Base-by-base conservation (phyloP, 805 yeast genomes). In the Ogataea angusta region DNA sequence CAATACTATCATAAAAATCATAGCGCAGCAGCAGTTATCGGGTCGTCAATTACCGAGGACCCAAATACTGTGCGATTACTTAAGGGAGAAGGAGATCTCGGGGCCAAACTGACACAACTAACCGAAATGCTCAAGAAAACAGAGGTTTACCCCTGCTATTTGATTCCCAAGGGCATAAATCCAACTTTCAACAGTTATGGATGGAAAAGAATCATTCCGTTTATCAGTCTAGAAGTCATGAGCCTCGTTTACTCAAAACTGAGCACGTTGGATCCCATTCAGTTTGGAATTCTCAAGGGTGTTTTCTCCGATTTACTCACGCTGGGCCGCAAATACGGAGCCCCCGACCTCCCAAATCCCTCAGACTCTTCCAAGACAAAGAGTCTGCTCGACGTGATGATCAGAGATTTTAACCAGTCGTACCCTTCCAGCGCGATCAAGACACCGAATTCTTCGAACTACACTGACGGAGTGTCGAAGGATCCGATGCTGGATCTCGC, bases 171-270 rank as follows among this genome's bases (percentile, higher is more conserved):
- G 18, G 60, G 57, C 4, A 48, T 52, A 2, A 49, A 42, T 17
- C 66, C 66, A 6, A 47, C 59, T 8, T 48, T 57, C 31, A 48
- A 40, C 30, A 53, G 58, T 29, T 50, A 42, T 41, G 52, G 54
- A 2, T 61, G 66, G 66, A 60, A 57, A 26, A 39, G 53, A 33
- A 44, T 57, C n/a, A 42, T 60, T 10, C 47, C 58, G 1, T 56
- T 56, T 34, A 26, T 55, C n/a, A 30, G 38, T n/a, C 41, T 60
- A 38, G 57, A 51, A 15, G 40, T 53, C 3, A 17, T 53, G 29
- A 34, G 54, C 2, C 26, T 61, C 12, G 34, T 59, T 12, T 59
- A 53, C 34, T 44, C 52, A 8, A 47, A 49, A 12, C 15, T 56
- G 29, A 46, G 46, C 18, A 25, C 45, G 4, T 18, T 34, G 1